Percentiles rank a stretch among this genome's conserved stretches.
Conservation (phyloP, 1,139 yeast genomes). For the Kodamaea fungicola region DNA sequence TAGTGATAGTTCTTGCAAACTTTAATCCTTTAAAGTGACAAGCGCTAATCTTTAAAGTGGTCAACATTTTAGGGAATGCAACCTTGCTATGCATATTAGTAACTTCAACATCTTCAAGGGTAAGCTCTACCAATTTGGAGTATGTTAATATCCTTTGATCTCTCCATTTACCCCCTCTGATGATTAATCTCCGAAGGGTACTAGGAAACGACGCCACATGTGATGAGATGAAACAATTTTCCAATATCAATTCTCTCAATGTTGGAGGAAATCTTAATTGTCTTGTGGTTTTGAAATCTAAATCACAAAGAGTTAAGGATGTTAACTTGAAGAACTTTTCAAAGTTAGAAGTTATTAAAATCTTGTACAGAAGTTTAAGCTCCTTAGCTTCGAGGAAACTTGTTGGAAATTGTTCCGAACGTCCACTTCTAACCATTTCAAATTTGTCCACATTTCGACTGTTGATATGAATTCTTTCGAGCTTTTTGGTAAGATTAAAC, state of each 20-base stretch:
- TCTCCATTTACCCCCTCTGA: slow-evolving; percentile 12
- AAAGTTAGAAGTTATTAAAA: slow-evolving; percentile 8
- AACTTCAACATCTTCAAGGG: slow-evolving; percentile 9
- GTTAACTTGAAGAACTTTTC: slow-evolving; percentile 9
- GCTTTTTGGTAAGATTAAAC: slow-evolving; percentile 11
- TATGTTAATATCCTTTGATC: slow-evolving; percentile 9
- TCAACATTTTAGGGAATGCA: slow-evolving; percentile 6
- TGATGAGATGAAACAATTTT: slow-evolving; percentile 12
- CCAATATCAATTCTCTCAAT: slow-evolving; percentile 9
- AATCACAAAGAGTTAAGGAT: slow-evolving; percentile 10
- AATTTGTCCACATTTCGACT: slow-evolving; percentile 3
- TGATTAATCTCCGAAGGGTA: slow-evolving; percentile 7
- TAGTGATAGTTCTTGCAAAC: slow-evolving; percentile 5
- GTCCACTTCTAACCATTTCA: slow-evolving; percentile 9
- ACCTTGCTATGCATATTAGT: slow-evolving; percentile 8
- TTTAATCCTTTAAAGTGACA: slow-evolving; percentile 7
- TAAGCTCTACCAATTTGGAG: slow-evolving; percentile 9
- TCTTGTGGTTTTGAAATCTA: slow-evolving; percentile 9
- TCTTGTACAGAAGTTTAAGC: slow-evolving; percentile 8
- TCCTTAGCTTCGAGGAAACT: slow-evolving; percentile 9
- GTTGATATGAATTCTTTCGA: slow-evolving; percentile 10
- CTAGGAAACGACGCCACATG: slow-evolving; percentile 11
- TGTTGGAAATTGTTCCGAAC: slow-evolving; percentile 10
- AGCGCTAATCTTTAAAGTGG: slow-evolving; percentile 6
- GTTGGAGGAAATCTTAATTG: slow-evolving; percentile 10